Evolutionary conservation across 805 yeast genomes (phyloP).

Genomic region (Maudiozyma bulderi): DNA sequence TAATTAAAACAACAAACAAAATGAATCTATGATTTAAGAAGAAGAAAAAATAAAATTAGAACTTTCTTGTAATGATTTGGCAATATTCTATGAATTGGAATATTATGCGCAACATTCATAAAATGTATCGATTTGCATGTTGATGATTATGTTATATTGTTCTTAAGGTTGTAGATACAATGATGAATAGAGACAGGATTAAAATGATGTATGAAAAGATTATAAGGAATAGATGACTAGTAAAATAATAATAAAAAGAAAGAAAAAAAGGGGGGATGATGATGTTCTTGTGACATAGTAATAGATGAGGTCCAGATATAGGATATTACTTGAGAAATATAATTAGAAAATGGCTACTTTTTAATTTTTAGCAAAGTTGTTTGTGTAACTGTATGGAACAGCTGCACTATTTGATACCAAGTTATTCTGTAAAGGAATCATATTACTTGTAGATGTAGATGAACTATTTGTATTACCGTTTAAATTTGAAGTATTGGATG

Average conservation of each 20-base stretch:
- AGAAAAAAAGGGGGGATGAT: no score
- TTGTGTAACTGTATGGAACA: constrained; percentile 1
- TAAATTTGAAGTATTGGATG: constrained; percentile 4
- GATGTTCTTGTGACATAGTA: background rate
- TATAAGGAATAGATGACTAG: background rate
- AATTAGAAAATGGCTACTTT: background rate
- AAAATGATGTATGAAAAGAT: background rate
- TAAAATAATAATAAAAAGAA: background rate
- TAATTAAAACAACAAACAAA: no score
- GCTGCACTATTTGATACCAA: background rate
- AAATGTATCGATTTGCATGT: no score
- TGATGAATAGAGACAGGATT: background rate
- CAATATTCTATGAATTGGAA: background rate
- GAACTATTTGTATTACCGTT: background rate
- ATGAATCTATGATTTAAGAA: no score
- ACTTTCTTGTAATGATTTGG: background rate
- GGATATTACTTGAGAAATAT: background rate
- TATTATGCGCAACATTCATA: no score
- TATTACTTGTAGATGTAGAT: background rate
- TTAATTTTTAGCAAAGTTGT: background rate
- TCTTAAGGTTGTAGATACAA: background rate
- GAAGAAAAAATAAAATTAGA: background rate
- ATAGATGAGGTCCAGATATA: no score
- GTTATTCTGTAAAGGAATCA: background rate
- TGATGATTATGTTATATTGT: background rate